Conservation (phyloP, 2,329 filamentous ascomycete species). For the Epichloe baconii region DNA sequence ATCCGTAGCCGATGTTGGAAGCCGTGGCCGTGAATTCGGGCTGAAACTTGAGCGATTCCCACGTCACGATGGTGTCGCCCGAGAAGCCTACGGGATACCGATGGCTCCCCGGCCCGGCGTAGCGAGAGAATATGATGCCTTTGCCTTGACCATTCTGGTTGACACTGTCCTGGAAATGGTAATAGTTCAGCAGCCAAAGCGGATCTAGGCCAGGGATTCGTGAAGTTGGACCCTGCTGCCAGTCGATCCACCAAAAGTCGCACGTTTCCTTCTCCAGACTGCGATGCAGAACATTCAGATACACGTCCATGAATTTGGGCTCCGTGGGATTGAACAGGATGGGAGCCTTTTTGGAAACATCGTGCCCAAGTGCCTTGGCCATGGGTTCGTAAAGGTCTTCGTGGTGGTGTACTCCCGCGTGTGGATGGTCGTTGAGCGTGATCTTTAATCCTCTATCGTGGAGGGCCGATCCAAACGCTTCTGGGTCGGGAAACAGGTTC, state of each 20-base stretch:
- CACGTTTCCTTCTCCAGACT: constrained; percentile 40
- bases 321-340: constrained; percentile 43
- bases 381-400: constrained; percentile 44
- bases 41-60: constrained; percentile 50
- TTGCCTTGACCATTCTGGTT: constrained; percentile 22
- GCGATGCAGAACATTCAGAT: constrained; percentile 42
- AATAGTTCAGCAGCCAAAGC: constrained; percentile 52
- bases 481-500: constrained; percentile 42
- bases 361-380: constrained; percentile 36
- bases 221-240: constrained; percentile 47
- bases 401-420: constrained; percentile 39
- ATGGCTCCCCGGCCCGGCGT: constrained; percentile 48
- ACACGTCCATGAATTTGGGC: constrained; percentile 42
- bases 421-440: constrained; percentile 49
- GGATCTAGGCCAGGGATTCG: constrained; percentile 46
- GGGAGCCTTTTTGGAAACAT: constrained; percentile 34
- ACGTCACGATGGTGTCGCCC: constrained; percentile 45
- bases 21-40: constrained; percentile 54
- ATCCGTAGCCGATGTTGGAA: constrained; percentile 54
- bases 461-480: constrained; percentile 35
- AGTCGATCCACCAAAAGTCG: constrained; percentile 57
- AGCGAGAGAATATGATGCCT: constrained; percentile 45
- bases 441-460: constrained; percentile 38
- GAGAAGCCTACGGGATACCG: constrained; percentile 53
- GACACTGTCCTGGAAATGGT: constrained; percentile 42